Base-by-base conservation (phyloP, 2,329 filamentous ascomycete species). In the Leptographium procerum region DNA sequence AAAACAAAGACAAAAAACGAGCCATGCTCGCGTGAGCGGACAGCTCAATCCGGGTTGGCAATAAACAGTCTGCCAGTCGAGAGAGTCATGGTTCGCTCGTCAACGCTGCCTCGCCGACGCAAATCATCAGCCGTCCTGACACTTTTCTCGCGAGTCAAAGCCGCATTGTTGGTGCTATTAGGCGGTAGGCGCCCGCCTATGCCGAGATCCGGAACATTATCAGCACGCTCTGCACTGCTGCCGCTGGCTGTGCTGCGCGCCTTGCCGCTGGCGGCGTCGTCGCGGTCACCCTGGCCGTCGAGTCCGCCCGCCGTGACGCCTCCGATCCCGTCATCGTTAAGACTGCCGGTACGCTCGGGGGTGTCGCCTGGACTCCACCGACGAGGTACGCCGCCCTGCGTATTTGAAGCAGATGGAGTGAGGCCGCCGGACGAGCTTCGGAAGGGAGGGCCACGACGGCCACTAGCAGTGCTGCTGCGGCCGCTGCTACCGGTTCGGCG, bases 41-140 rank as follows among this genome's bases (percentile, higher is more conserved):
- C 2, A 4, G 31, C 61, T 76, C 72, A 81, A 71, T 94, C 89
- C 22, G 89, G 89, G 71, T 95, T 95, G 65, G 89, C 89, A 67
- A 95, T 91, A 71, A 88, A 94, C 60, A 95, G 78, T 62, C 89
- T 81, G 54, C 84, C 84, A 31, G 82, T 79, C 24, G 81, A 84
- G 69, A 94, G 85, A 1, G 88, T 91, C 72, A 84, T 86, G 6
- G 87, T 88, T 66, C 87, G 79, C 71, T 94, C 89, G 68, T 94
- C 89, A 54, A 95, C 88, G 68, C 89, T 94, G 59, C 89, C 89
- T 66, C 88, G 79, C 65, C 89, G 79, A 66, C 79, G 81, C 58
- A 95, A 75, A 62, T 92, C 89, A 28, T 90, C 88, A 4, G 81
- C 78, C 57, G 78, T 84, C 73, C 83, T 86, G 57, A 81, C 75